These are phyloP conservation scores for Arctium lappa DNA, from an alignment of 129 eudicot genomes.

Conservation along the genomic window DNA sequence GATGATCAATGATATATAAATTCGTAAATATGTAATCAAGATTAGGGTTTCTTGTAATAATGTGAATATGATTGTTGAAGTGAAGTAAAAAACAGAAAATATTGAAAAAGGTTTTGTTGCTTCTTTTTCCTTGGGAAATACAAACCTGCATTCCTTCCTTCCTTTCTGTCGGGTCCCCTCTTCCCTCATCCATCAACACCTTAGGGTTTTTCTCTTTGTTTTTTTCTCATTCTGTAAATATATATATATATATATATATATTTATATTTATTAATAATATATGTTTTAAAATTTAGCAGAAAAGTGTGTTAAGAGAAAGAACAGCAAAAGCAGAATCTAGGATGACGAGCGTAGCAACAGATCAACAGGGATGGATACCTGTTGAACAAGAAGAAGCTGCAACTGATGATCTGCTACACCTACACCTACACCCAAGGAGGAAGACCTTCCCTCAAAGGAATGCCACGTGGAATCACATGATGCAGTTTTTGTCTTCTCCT, in stretches of 20 bases:
- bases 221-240: neutral
- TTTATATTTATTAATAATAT: neutral
- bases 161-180: slow-evolving; percentile 71
- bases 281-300: slow-evolving; percentile 28
- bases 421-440: slow-evolving; percentile 20
- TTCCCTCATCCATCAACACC: slow-evolving; percentile 10
- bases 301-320: slow-evolving; percentile 30
- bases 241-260: too few relatives aligned
- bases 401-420: slow-evolving; percentile 18
- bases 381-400: slow-evolving; percentile 35
- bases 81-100: slow-evolving; percentile 26
- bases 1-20: neutral
- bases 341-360: slow-evolving; percentile 24
- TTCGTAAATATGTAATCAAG: neutral
- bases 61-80: slow-evolving; percentile 34
- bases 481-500: slow-evolving; percentile 25
- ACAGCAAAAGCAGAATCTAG: slow-evolving; percentile 37
- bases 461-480: slow-evolving; percentile 65
- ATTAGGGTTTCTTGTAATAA: slow-evolving; percentile 32
- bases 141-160: slow-evolving; percentile 42
- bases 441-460: slow-evolving; percentile 41
- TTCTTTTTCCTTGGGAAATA: slow-evolving; percentile 60
- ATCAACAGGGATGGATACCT: slow-evolving; percentile 40
- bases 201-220: slow-evolving; percentile 1
- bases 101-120: slow-evolving; percentile 37